Percentiles rank a stretch among this genome's conserved stretches.
Conservation (phyloP, 2,329 filamentous ascomycete species). For the Botrytis pseudocinerea region DNA sequence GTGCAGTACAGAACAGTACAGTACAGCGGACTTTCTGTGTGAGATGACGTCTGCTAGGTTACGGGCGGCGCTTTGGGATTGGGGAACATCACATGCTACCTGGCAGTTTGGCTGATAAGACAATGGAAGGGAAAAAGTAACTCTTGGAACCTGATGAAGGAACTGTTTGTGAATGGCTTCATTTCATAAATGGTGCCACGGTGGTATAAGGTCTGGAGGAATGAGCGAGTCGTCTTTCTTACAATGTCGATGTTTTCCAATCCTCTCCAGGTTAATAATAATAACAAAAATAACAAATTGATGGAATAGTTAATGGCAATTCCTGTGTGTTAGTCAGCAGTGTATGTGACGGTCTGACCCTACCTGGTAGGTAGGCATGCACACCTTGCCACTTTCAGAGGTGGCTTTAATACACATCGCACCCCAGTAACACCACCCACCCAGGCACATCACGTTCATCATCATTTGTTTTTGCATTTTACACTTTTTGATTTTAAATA, state of each 20-base stretch:
- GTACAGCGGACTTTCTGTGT: constrained; percentile 17
- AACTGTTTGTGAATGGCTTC: constrained; percentile 7
- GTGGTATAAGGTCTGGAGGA: too few relatives aligned
- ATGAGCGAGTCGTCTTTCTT: too few relatives aligned
- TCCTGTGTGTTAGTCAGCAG: background rate
- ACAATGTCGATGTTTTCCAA: background rate
- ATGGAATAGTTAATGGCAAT: background rate
- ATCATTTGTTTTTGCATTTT: background rate
- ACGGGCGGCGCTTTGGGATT: constrained; percentile 14
- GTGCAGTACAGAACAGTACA: background rate
- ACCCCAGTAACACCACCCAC: background rate
- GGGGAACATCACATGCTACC: constrained; percentile 12
- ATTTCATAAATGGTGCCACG: background rate
- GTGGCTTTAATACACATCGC: too few relatives aligned
- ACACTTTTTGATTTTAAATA: background rate
- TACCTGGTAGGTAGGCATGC: background rate
- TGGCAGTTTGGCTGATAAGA: background rate
- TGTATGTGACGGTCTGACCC: background rate
- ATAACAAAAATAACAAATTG: background rate
- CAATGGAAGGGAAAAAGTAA: background rate
- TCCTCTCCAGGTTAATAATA: background rate
- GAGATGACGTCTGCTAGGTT: constrained; percentile 21
- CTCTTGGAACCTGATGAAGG: background rate
- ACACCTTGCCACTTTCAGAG: background rate
- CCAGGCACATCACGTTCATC: too few relatives aligned